Evolutionary conservation across 768 basidiomycete species (phyloP).

Genomic region (Hygrophorus pudorinus): DNA sequence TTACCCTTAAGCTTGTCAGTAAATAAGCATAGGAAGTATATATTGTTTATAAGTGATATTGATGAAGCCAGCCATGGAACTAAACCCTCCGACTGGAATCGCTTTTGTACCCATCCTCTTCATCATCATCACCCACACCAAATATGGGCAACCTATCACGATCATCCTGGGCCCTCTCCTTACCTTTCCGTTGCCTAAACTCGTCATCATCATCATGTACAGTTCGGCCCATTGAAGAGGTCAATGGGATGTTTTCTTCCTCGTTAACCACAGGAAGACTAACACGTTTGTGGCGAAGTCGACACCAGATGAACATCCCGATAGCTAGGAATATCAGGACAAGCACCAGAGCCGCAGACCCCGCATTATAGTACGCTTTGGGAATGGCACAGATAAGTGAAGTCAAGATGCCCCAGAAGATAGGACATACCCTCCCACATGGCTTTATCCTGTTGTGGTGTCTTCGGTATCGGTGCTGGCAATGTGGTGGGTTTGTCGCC

Average conservation of each 20-base stretch:
- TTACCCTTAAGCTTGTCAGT: too few relatives aligned
- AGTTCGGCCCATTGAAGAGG: slow-evolving; percentile 25
- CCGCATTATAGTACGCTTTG: slow-evolving; percentile 89
- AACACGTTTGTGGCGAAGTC: slow-evolving; percentile 39
- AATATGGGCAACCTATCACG: slow-evolving; percentile 34
- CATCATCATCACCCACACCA: slow-evolving; percentile 49
- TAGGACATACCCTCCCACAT: slow-evolving; percentile 75
- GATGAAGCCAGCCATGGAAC: not conserved
- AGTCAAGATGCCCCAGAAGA: slow-evolving; percentile 1
- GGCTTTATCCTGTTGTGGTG: slow-evolving; percentile 70
- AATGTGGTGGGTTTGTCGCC: slow-evolving; percentile 27
- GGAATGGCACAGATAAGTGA: slow-evolving; percentile 4
- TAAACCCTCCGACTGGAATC: not conserved
- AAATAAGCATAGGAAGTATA: too few relatives aligned
- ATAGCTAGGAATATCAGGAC: slow-evolving; percentile 59
- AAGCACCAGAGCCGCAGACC: slow-evolving; percentile 78
- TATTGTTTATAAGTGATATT: not conserved
- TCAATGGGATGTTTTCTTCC: slow-evolving; percentile 71
- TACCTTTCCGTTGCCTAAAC: slow-evolving; percentile 33
- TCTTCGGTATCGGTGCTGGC: slow-evolving; percentile 36
- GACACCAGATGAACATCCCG: slow-evolving; percentile 74
- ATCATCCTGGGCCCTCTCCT: slow-evolving; percentile 30
- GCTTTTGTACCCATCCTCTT: slow-evolving; percentile 30
- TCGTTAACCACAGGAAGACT: slow-evolving; percentile 26
- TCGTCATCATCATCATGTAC: slow-evolving; percentile 30